Percentiles rank a stretch among this genome's conserved stretches.
phyloP scores from a whole-genome alignment of 1,284 basidiomycete species.

The Pyrrhoderma noxium region DNA sequence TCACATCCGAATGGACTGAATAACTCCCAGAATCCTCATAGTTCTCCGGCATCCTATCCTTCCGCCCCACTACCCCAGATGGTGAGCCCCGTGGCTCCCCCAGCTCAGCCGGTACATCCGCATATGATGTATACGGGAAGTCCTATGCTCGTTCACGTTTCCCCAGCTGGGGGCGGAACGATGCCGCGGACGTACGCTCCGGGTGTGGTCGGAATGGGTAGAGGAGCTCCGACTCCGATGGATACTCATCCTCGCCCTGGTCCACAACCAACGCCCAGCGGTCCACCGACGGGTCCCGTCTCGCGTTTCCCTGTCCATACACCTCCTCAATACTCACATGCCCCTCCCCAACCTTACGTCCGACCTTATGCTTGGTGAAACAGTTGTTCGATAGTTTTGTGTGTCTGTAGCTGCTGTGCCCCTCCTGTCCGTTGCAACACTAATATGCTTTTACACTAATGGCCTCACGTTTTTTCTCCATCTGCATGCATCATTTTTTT shows the following conservation, averaged over 20 bases:
- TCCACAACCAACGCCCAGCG: slow-evolving; percentile 19
- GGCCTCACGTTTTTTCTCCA: slow-evolving; percentile 9
- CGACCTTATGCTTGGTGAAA: slow-evolving; percentile 25
- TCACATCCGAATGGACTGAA: slow-evolving; percentile 27
- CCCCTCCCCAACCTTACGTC: slow-evolving; percentile 30
- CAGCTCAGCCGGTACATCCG: slow-evolving; percentile 32
- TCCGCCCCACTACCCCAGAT: slow-evolving; percentile 39
- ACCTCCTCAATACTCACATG: slow-evolving; percentile 28
- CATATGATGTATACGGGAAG: slow-evolving; percentile 53
- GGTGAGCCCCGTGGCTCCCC: slow-evolving; percentile 56
- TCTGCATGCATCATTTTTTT: slow-evolving; percentile 18
- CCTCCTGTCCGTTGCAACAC: no score
- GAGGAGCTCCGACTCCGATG: slow-evolving; percentile 21
- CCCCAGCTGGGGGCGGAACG: slow-evolving; percentile 23
- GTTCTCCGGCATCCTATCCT: slow-evolving; percentile 37
- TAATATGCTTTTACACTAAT: slow-evolving; percentile 20
- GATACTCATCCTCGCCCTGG: slow-evolving; percentile 30
- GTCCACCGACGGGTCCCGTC: slow-evolving; percentile 24
- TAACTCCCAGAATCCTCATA: slow-evolving; percentile 32
- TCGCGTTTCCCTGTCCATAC: slow-evolving; percentile 26
- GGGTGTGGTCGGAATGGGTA: slow-evolving; percentile 20
- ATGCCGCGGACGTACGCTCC: slow-evolving; percentile 13
- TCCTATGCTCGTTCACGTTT: slow-evolving; percentile 58
- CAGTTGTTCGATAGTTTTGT: slow-evolving; percentile 30
- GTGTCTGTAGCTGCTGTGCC: background rate